Evolutionary conservation across 257 asterid genomes (phyloP), one percentile per base, ranked within the genome.

Genomic region (Nicotiana benthamiana): DNA sequence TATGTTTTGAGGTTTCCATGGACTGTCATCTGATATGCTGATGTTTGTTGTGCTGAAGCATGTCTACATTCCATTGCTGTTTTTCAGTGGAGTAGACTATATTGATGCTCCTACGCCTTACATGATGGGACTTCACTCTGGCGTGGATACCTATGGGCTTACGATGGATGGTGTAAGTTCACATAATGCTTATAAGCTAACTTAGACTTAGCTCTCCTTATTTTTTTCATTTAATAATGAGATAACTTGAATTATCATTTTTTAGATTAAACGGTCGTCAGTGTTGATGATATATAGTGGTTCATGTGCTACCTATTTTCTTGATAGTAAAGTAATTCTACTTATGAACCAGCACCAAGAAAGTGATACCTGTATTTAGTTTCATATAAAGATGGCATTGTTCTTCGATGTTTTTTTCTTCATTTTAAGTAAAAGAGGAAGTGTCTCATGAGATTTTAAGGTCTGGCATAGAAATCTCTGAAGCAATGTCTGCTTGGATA

Each of bases 81-180:
- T 95, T 91, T 95, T 93, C 94, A 95, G 97, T 89, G 99, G 99
- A 91, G 99, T 95, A 81, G 99, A 95, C 91, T 95, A 95, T 84
- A 95, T 95, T 87, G 99, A 93, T 90, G 99, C 99, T 86, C 99
- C 99, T 80, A 95, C 99, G 17, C 99, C 99, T 27, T 95, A 95
- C 83, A 95, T 95, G 99, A 95, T 95, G 99, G 99, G 99, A 75
- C 99, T 95, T 87, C 99, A 95, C 89, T 95, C 99, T 20, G 97
- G 91, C 40, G 99, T 95, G 83, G 98, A 95, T 85, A 95, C 98
- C 63, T 88, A 62, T 88, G 98, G 97, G 79, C 91, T 95, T 79
- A 84, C 87, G 77, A 93, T 95, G 99, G 99, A 95, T 89, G 99
- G 99, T 64, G 99, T 94, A 91, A 91, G 98, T 91, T 80, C 86